These are phyloP conservation scores for Rosa multiflora DNA, from an alignment of 306 rosid genomes.

Conservation along the genomic window DNA sequence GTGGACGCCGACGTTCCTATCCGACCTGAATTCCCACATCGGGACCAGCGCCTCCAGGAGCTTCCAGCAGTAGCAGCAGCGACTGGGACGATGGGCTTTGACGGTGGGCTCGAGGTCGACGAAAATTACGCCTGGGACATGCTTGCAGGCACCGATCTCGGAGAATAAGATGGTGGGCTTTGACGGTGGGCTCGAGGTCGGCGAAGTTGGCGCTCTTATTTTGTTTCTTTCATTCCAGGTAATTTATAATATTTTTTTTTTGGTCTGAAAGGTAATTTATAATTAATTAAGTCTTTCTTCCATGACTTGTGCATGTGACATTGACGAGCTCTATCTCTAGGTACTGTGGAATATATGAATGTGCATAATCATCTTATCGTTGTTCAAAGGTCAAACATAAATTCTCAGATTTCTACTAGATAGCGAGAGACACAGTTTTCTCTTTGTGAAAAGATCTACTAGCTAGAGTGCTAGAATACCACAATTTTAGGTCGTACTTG, in stretches of 20 bases:
- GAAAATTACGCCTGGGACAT: too few species aligned
- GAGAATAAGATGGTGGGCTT: too few species aligned
- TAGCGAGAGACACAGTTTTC: not conserved
- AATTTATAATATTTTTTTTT: too few species aligned
- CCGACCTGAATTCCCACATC: too few species aligned
- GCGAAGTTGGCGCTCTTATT: not conserved
- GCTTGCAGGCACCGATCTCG: too few species aligned
- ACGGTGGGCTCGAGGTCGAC: too few species aligned
- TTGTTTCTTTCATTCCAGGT: not conserved
- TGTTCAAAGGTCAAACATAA: not conserved
- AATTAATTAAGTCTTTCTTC: not conserved
- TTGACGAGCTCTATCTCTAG: not conserved
- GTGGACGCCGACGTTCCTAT: too few species aligned
- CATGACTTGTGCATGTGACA: conserved; percentile 5
- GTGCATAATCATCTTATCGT: not conserved
- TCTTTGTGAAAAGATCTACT: not conserved
- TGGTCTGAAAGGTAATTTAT: too few species aligned
- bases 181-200: too few species aligned
- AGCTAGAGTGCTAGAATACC: not conserved
- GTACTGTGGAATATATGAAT: not conserved
- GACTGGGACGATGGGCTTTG: too few species aligned
- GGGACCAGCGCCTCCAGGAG: too few species aligned
- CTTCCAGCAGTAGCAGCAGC: too few species aligned
- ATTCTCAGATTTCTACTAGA: not conserved
- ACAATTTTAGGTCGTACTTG: not conserved